Evolutionary conservation across 2,329 filamentous ascomycete species (phyloP), one percentile per base, ranked within the genome.

Genomic region (Colletotrichum noveboracense): DNA sequence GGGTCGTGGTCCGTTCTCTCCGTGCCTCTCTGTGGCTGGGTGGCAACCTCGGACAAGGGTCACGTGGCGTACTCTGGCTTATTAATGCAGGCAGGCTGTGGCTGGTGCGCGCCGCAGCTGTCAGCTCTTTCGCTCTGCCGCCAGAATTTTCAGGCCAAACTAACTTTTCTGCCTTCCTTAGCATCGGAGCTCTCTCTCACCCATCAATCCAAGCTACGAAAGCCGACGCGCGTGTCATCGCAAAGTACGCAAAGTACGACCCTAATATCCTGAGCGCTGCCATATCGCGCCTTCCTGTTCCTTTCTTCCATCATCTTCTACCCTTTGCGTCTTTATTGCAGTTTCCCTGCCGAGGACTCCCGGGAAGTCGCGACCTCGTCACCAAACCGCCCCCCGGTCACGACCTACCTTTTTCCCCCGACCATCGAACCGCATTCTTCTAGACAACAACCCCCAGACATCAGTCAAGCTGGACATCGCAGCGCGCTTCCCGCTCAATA

Each of bases 401-500:
- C 71, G 71, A 71, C 70, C 60, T 74, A 73, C 48, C 58, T 32
- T 43, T 67, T 36, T 52, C 66, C 60, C 65, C 60, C 65, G 48
- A 61, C 52, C 48, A 62, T 30, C 55, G n/a, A 24, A 64, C n/a
- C 21, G 26, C 70, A 66, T 28, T 62, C 58, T 30, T 30, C 18
- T 62, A 32, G 26, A 52, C 61, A 58, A 62, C 62, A 62, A 65
- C 68, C 56, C 70, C 67, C 61, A 14, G 34, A 34, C 48, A 71
- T 58, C 71, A 10, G 81, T 80, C 66, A 83, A 78, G 61, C 75
- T 66, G 36, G 62, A 76, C 70, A 62, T 58, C 34, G 68, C 70
- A 70, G 73, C 68, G 30, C 68, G 64, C 24, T 56, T 64, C 48
- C 32, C 28, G 36, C 26, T 56, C 81, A 85, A 79, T 65, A 90